phyloP scores from a whole-genome alignment of 1,284 basidiomycete species.

The Pseudozyma thailandica region DNA sequence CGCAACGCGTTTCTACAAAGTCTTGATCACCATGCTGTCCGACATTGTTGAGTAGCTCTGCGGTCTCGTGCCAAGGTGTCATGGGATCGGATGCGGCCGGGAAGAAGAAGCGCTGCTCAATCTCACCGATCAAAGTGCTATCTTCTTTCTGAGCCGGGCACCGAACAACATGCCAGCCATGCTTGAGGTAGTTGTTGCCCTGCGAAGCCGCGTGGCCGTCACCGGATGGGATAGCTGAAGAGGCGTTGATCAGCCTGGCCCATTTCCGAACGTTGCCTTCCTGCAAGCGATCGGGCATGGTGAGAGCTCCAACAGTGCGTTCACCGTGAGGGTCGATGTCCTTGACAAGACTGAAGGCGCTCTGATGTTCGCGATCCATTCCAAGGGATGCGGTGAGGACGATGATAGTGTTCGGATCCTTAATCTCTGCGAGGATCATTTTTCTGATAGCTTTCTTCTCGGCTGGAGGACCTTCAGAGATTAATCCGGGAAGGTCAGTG shows the following conservation, averaged over 20 bases:
- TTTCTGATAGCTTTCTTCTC: slow-evolving; percentile 13
- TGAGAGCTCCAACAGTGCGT: slow-evolving; percentile 28
- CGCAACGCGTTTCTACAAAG: slow-evolving; percentile 21
- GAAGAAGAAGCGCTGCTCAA: slow-evolving; percentile 17
- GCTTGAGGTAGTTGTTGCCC: slow-evolving; percentile 17
- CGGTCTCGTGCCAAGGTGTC: slow-evolving; percentile 9
- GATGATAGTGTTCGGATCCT: slow-evolving; percentile 12
- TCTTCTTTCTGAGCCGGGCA: slow-evolving; percentile 25
- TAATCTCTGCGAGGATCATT: slow-evolving; percentile 26
- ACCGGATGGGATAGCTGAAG: background rate
- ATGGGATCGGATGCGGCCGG: background rate
- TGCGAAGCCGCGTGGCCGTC: background rate
- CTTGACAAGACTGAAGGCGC: slow-evolving; percentile 12
- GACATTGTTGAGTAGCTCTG: slow-evolving; percentile 2
- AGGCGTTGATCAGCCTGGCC: slow-evolving; percentile 27
- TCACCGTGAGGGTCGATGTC: slow-evolving; percentile 2
- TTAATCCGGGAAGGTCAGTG: slow-evolving; percentile 29
- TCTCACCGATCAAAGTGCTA: slow-evolving; percentile 1
- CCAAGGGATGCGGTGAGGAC: slow-evolving; percentile 18
- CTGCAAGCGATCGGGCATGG: slow-evolving; percentile 32
- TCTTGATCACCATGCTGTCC: slow-evolving; percentile 9
- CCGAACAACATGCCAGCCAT: slow-evolving; percentile 36
- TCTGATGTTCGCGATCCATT: slow-evolving; percentile 18
- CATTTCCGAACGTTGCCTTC: slow-evolving; percentile 16
- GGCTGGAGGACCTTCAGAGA: slow-evolving; percentile 6